These are phyloP conservation scores for Prunus campanulata DNA, from an alignment of 306 rosid species.

Conservation along the genomic window DNA sequence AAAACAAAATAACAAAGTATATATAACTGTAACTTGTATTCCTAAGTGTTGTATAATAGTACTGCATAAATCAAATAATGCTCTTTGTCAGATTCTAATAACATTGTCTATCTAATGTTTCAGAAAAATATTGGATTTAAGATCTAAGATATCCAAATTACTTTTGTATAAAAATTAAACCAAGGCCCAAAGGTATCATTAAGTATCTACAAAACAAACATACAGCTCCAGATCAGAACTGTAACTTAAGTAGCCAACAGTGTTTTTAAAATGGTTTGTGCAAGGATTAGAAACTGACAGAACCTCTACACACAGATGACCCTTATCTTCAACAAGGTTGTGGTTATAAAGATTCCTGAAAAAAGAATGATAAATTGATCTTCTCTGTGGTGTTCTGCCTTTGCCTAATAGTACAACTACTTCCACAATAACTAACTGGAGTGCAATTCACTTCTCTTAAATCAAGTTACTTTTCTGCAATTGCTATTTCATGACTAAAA, in stretches of 20 bases:
- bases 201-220: not conserved
- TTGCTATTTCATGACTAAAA: not conserved
- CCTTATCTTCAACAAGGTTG: not conserved
- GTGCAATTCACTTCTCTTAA: not conserved
- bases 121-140: not conserved
- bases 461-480: constrained; percentile 1
- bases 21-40: not conserved
- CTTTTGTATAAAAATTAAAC: not conserved
- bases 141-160: not conserved
- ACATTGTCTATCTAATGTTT: not conserved
- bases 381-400: not conserved
- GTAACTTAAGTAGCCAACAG: not conserved
- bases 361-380: not conserved
- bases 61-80: not conserved
- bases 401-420: not conserved
- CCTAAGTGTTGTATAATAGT: not conserved
- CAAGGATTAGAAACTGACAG: not conserved
- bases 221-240: not conserved
- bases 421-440: not conserved
- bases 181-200: not conserved
- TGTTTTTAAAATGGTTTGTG: not conserved
- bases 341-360: not conserved
- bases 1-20: not conserved
- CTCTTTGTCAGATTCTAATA: not conserved
- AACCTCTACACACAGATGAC: not conserved